Evolutionary conservation across 768 basidiomycete species (phyloP), one percentile per base, ranked within the genome.

Genomic region (Pluteus cervinus): DNA sequence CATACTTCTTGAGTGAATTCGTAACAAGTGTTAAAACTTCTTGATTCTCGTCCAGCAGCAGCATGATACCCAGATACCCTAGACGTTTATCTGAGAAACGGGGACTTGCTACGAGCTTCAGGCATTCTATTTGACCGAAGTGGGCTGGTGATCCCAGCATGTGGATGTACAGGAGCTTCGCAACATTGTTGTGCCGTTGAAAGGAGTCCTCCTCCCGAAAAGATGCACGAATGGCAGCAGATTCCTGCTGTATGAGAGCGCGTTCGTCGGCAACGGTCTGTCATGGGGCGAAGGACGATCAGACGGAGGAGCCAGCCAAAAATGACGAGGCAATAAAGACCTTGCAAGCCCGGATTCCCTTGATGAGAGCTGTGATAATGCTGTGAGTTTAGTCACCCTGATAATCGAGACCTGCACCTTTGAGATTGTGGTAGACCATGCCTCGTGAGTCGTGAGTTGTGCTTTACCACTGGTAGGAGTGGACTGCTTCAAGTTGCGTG

Each of bases 111-210:
- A 96, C 92, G 30, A 92, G 80, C 57, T 91, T 92, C 49, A 92
- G 67, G 62, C 91, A 93, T 68, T 94, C 91, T 58, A 99, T 97
- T 71, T 99, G 96, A 37, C 94, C 96, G 56, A 97, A 99, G 60
- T 99, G 96, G 21, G 96, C 96, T 7, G 92, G 90, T 30, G 93
- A 97, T 39, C 96, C 96, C 25, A 96, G 81, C 92, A 99, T 97
- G 58, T 94, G 89, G 64, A 96, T 96, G 66, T 99, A 98, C 43
- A 99, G 79, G 16, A 98, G 76, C 57, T 98, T 98, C 41, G 93
- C 94, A 55, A 99, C 82, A 62, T 93, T 98, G 71, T 98, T 87
- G 59, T 99, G 87, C 37, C 96, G 82, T 40, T 90, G 76, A 59
- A 84, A 90, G 2, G 91, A 81, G 68, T 97, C 96, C 58, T 98